These are phyloP conservation scores for Sclerotinia borealis DNA, from an alignment of 2,329 filamentous ascomycete genomes.

Conservation along the genomic window DNA sequence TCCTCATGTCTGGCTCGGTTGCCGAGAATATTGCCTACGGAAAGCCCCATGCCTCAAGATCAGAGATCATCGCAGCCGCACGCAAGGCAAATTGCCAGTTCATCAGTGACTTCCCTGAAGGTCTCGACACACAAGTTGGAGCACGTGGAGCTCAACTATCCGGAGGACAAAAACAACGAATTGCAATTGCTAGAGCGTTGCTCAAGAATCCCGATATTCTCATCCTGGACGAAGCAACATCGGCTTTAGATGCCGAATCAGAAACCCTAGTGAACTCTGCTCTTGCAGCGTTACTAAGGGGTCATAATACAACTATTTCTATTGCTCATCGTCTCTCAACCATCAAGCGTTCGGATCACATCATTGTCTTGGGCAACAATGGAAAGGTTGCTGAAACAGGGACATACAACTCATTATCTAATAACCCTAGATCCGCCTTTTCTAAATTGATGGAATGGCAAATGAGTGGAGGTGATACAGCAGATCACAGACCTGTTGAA, in stretches of 20 bases:
- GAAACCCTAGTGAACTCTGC: conserved; percentile 95
- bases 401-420: conserved; percentile 70
- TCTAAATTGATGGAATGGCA: conserved; percentile 99
- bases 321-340: conserved; percentile 95
- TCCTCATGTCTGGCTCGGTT: conserved; percentile 80
- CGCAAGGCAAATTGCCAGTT: conserved; percentile 93
- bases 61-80: conserved; percentile 80
- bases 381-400: conserved; percentile 89
- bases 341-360: conserved; percentile 90
- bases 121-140: conserved; percentile 88
- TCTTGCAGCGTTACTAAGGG: conserved; percentile 70
- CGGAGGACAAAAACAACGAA: conserved; percentile 94
- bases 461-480: conserved; percentile 74
- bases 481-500: conserved; percentile 34
- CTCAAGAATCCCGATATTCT: conserved; percentile 96
- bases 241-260: conserved; percentile 90
- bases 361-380: conserved; percentile 83
- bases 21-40: conserved; percentile 92
- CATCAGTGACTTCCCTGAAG: conserved; percentile 93
- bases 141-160: conserved; percentile 89
- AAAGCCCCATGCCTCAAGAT: conserved; percentile 67
- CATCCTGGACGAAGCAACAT: conserved; percentile 94
- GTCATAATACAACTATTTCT: conserved; percentile 92
- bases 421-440: conserved; percentile 74
- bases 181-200: conserved; percentile 90